Evolutionary conservation across 2,329 filamentous ascomycete genomes (phyloP), one percentile per base, ranked within the genome.

Genomic region (Hypomyces perniciosus): DNA sequence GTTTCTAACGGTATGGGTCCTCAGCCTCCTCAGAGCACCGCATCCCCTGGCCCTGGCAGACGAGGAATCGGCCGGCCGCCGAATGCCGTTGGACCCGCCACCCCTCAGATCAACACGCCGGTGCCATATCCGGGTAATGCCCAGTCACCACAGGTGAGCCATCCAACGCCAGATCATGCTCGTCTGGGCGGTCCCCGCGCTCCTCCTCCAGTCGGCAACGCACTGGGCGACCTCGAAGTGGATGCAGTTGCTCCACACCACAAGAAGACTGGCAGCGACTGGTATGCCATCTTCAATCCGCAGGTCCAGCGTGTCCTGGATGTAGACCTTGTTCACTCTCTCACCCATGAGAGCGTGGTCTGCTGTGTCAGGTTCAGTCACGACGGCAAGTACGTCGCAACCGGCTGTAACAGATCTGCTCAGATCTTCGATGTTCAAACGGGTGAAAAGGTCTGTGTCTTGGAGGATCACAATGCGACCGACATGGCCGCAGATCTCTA

Each of bases 201-300:
- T 27, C 68, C 72, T 31, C 47, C 72, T 33, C 78, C 73, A 57
- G 71, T 77, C 64, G 76, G 76, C 65, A 80, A 81, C 61, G 81
- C 86, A 48, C 78, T 96, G 29, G 88, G 88, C 46, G 92, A 97
- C 58, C 79, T 96, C 54, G 90, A 96, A 60, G 83, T 88, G 6
- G 90, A 96, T 54, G 83, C 89, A 54, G 78, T 97, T 38, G 90
- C 91, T 30, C 81, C 86, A 2, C 85, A 90, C 60, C 83, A 90
- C 57, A 97, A 97, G 79, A 91, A 92, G 66, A 87, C 90, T 51
- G 88, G 89, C 30, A 76, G 81, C 41, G 93, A 97, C 67, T 99
- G 93, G 93, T 95, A 95, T 66, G 92, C 89, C 41, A 88, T 97
- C 57, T 99, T 96, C 79, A 96, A 99, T 71, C 90, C 92, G 41